phyloP scores from a whole-genome alignment of 805 yeast species.

The Pichia rugopelliculosa region DNA sequence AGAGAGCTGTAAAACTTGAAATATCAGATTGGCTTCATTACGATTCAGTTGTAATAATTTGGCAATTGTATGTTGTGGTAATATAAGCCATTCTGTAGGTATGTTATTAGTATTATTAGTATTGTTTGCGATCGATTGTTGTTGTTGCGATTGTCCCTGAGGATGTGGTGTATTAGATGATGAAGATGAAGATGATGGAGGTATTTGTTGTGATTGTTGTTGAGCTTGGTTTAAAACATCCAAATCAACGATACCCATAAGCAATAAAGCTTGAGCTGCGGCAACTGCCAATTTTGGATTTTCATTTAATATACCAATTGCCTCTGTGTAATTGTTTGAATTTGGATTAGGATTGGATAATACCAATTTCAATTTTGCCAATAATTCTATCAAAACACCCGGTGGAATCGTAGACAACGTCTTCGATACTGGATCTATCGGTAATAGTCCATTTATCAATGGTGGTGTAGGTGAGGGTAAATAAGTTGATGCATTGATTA shows the following conservation, averaged over 20 bases:
- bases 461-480: constrained; percentile 42
- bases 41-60: constrained; percentile 46
- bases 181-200: no score
- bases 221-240: constrained; percentile 58
- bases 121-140: constrained; percentile 3
- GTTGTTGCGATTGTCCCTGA: constrained; percentile 5
- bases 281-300: constrained; percentile 55
- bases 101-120: constrained; percentile 5
- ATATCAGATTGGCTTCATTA: constrained; percentile 50
- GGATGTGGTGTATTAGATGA: no score
- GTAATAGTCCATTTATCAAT: constrained; percentile 24
- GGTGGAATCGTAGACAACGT: constrained; percentile 64
- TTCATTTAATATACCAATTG: constrained; percentile 44
- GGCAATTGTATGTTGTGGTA: constrained; percentile 41
- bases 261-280: constrained; percentile 64
- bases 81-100: constrained; percentile 39
- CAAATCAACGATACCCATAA: constrained; percentile 70
- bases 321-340: constrained; percentile 32
- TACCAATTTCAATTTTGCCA: constrained; percentile 56
- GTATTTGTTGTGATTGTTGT: constrained; percentile 11
- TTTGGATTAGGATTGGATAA: constrained; percentile 45
- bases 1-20: constrained; percentile 44
- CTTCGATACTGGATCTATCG: constrained; percentile 46
- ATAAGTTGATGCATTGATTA: constrained; percentile 45
- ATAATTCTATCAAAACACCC: constrained; percentile 57